Evolutionary conservation across 2,329 filamentous ascomycete species (phyloP).

Genomic region (Oidium heveae): DNA sequence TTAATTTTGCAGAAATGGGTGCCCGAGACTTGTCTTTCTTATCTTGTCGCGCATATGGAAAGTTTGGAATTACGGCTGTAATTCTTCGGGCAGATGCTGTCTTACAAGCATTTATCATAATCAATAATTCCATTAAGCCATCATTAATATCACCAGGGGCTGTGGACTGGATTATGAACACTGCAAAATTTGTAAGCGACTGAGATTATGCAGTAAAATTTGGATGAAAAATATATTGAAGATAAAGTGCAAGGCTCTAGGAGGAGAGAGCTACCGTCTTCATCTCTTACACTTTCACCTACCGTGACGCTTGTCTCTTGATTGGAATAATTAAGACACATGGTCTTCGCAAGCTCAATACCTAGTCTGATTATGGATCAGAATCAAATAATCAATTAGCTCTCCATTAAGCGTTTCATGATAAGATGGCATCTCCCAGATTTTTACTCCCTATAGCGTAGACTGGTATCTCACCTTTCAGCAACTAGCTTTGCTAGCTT

Average conservation of each 20-base stretch:
- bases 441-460: too few species aligned
- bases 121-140: conserved; percentile 89
- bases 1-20: conserved; percentile 87
- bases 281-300: too few species aligned
- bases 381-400: too few species aligned
- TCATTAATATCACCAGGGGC: conserved; percentile 94
- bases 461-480: too few species aligned
- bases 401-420: too few species aligned
- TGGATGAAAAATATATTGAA: not conserved
- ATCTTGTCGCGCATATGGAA: conserved; percentile 87
- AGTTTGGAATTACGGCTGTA: conserved; percentile 87
- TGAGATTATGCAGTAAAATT: not conserved
- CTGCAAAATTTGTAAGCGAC: conserved; percentile 18
- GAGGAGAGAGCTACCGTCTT: not conserved
- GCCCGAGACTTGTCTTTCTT: conserved; percentile 93
- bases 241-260: not conserved
- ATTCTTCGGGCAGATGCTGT: conserved; percentile 69
- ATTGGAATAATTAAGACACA: too few species aligned
- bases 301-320: too few species aligned
- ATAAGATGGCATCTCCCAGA: too few species aligned
- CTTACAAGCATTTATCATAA: conserved; percentile 93
- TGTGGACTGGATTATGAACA: conserved; percentile 91
- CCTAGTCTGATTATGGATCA: too few species aligned
- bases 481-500: too few species aligned
- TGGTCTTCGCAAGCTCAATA: too few species aligned